Conservation (phyloP, 768 basidiomycete genomes). For the Gautieria morchelliformis region DNA sequence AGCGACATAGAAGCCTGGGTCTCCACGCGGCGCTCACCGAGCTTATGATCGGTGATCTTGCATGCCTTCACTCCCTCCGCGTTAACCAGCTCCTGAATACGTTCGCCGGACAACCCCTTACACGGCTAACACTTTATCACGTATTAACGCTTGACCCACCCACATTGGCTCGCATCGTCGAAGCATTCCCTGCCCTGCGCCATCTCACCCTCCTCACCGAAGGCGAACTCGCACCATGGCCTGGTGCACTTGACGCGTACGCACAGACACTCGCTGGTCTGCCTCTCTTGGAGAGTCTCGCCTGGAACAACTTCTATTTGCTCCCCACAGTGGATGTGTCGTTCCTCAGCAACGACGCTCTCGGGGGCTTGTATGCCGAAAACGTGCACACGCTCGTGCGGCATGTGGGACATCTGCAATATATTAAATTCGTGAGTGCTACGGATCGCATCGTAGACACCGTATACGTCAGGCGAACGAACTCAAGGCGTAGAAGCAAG, state of each 20-base stretch:
- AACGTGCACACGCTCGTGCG: background rate
- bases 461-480: background rate
- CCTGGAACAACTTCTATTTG: constrained; percentile 4
- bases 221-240: constrained; percentile 7
- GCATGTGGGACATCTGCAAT: background rate
- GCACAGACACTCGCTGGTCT: background rate
- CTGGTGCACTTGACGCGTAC: background rate
- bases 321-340: background rate
- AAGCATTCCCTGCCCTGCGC: background rate
- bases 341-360: background rate
- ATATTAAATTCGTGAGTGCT: background rate
- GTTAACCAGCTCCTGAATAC: constrained; percentile 1
- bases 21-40: background rate
- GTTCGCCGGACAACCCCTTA: background rate
- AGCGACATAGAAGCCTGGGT: background rate
- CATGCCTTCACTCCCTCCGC: background rate
- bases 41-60: constrained; percentile 6
- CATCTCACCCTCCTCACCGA: constrained; percentile 3
- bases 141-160: background rate
- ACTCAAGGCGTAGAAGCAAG: background rate
- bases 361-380: background rate
- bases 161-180: background rate
- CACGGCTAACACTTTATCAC: background rate
- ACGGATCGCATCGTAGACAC: constrained; percentile 6
- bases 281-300: background rate